Evolutionary conservation across 1,284 basidiomycete genomes (phyloP).

Genomic region (Ceratobasidium papillatum): DNA sequence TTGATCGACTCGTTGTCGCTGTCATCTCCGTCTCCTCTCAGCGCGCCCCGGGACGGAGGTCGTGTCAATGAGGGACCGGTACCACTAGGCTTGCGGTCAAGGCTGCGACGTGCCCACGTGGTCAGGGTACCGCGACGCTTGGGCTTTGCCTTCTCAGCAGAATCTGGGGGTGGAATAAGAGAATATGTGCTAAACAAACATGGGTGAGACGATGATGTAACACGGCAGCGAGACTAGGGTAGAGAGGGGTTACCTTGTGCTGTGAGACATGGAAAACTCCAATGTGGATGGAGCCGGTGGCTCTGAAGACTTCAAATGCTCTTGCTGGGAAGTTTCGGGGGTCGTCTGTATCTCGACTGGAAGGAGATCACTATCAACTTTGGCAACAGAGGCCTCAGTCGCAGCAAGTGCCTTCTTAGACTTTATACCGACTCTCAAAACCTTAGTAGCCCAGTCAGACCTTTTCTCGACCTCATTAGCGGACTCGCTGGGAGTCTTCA

Average conservation of each 20-base stretch:
- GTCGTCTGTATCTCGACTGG: neutral
- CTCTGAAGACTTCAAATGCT: neutral
- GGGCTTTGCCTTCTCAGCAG: constrained; percentile 27
- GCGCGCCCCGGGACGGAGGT: constrained; percentile 17
- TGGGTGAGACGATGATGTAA: constrained; percentile 35
- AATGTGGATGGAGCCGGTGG: constrained; percentile 14
- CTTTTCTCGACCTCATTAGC: constrained; percentile 29
- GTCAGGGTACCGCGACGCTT: constrained; percentile 31
- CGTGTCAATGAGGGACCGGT: neutral
- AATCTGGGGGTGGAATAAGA: constrained; percentile 4
- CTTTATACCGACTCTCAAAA: constrained; percentile 17
- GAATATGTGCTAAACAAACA: constrained; percentile 16
- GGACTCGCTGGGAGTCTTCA: constrained; percentile 19
- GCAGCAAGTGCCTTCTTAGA: constrained; percentile 12
- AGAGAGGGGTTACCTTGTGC: constrained; percentile 20
- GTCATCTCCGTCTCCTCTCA: constrained; percentile 24
- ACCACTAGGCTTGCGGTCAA: constrained; percentile 21
- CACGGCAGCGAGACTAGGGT: constrained; percentile 19
- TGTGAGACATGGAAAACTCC: constrained; percentile 15
- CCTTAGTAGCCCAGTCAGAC: constrained; percentile 20
- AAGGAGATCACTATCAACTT: no score
- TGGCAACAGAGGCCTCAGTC: neutral
- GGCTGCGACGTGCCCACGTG: constrained; percentile 25
- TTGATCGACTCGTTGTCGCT: constrained; percentile 24
- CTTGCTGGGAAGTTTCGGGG: neutral